These are phyloP conservation scores for Phytophthora sojae DNA, from an alignment of 352 stramenopile genomes.

Conservation along the genomic window DNA sequence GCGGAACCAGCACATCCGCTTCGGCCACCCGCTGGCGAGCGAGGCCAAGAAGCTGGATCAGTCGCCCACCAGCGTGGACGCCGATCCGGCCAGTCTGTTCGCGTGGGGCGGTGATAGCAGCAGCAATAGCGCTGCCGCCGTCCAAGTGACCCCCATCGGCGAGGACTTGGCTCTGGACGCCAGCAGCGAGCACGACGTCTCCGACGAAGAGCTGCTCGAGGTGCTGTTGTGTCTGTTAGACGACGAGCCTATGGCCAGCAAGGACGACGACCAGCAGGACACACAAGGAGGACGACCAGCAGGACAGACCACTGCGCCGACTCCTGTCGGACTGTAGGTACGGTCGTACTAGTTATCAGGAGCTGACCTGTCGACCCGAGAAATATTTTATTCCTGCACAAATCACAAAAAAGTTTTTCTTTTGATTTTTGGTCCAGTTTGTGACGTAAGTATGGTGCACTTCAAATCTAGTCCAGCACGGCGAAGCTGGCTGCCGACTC, in stretches of 20 bases:
- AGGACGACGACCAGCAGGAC: background rate
- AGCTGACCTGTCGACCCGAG: too few relatives aligned
- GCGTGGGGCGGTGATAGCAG: conserved; percentile 10
- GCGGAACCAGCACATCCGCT: conserved; percentile 55
- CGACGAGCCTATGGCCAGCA: conserved; percentile 21
- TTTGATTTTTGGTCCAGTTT: too few relatives aligned
- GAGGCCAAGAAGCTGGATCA: conserved; percentile 19
- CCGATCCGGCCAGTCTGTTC: conserved; percentile 6
- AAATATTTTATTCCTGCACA: too few relatives aligned
- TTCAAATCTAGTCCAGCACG: too few relatives aligned
- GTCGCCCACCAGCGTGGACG: conserved; percentile 35
- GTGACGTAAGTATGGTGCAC: too few relatives aligned
- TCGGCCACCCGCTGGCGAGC: conserved; percentile 33
- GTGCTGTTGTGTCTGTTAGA: conserved; percentile 48
- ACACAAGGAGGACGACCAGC: too few relatives aligned
- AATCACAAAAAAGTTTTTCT: too few relatives aligned
- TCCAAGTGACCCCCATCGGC: conserved; percentile 11
- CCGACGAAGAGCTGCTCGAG: conserved; percentile 44
- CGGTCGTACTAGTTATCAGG: too few relatives aligned
- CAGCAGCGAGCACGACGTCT: conserved; percentile 25
- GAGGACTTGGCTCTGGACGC: conserved; percentile 29
- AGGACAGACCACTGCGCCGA: background rate
- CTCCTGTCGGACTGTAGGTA: background rate
- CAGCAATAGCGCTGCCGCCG: background rate
- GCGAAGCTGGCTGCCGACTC: too few relatives aligned